These are phyloP conservation scores for Petunia hybrid DNA, from an alignment of 305 asterid species.

Conservation along the genomic window DNA sequence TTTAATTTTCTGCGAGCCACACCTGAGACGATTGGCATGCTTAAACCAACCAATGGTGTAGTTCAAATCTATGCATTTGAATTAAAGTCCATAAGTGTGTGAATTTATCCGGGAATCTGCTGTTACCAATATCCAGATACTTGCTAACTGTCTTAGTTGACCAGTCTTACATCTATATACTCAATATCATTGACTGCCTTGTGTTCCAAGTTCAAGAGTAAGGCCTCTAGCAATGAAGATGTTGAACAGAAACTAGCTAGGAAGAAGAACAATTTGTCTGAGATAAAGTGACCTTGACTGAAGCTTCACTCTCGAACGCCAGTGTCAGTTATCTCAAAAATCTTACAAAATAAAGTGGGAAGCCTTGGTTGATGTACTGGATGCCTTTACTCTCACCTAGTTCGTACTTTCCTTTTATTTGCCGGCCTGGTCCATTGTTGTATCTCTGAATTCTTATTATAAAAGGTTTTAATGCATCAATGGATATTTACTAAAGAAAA, in stretches of 20 bases:
- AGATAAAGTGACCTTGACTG: not conserved
- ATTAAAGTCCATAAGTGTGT: not conserved
- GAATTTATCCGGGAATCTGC: not conserved
- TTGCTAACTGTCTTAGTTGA: not conserved
- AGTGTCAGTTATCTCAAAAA: not conserved
- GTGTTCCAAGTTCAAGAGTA: not conserved
- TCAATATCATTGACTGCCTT: not conserved
- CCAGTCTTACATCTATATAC: not conserved
- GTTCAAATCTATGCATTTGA: not conserved
- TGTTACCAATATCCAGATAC: not conserved
- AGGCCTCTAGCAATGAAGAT: not conserved
- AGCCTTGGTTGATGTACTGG: conserved; percentile 7
- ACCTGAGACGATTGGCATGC: not conserved
- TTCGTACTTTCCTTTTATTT: not conserved
- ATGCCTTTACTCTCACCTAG: conserved; percentile 10
- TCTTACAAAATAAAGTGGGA: not conserved
- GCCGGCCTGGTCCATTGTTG: not conserved
- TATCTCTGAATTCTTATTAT: not conserved
- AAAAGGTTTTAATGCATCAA: not conserved
- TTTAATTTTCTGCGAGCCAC: not conserved
- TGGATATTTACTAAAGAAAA: conserved; percentile 12
- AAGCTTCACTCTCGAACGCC: conserved; percentile 16
- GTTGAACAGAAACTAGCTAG: not conserved
- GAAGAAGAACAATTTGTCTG: conserved; percentile 8
- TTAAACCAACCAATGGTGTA: not conserved